phyloP scores from a whole-genome alignment of 768 basidiomycete genomes.

The Rhodotorula toruloides region DNA sequence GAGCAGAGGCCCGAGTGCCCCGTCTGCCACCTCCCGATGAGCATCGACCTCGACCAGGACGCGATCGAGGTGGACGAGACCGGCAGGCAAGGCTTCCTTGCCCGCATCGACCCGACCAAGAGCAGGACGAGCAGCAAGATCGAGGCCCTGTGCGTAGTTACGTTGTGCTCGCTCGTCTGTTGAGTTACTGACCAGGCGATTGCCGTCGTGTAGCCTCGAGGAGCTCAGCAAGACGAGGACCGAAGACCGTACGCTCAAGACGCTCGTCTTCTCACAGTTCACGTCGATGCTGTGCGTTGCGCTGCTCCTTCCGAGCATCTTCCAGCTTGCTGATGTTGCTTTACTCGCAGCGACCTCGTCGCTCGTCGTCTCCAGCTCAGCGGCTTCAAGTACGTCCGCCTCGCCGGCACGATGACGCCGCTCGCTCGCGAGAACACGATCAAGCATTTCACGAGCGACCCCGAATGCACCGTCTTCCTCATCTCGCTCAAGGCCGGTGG shows the following conservation, averaged over 20 bases:
- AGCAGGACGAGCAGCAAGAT: constrained; percentile 98
- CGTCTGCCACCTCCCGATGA: constrained; percentile 83
- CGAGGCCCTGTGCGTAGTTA: constrained; percentile 60
- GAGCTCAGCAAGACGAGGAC: constrained; percentile 77
- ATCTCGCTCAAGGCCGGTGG: constrained; percentile 91
- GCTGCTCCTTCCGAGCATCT: neutral
- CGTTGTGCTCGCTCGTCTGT: no score
- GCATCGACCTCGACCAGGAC: constrained; percentile 92
- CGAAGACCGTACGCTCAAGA: constrained; percentile 87
- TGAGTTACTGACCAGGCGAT: neutral
- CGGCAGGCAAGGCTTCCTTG: constrained; percentile 83
- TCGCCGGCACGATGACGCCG: constrained; percentile 96
- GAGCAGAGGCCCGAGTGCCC: constrained; percentile 88
- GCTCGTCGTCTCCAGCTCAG: constrained; percentile 85
- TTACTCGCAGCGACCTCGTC: constrained; percentile 64
- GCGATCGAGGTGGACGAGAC: constrained; percentile 75
- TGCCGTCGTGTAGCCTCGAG: constrained; percentile 54
- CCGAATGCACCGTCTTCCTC: constrained; percentile 93
- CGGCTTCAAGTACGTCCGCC: constrained; percentile 83
- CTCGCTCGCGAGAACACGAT: constrained; percentile 70
- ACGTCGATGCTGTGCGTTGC: constrained; percentile 63
- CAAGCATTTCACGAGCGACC: constrained; percentile 44
- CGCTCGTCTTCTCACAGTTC: constrained; percentile 94
- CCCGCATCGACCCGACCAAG: constrained; percentile 75
- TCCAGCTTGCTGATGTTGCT: neutral